Evolutionary conservation across 2,329 filamentous ascomycete genomes (phyloP).

Genomic region (Aspergillus amoenus): DNA sequence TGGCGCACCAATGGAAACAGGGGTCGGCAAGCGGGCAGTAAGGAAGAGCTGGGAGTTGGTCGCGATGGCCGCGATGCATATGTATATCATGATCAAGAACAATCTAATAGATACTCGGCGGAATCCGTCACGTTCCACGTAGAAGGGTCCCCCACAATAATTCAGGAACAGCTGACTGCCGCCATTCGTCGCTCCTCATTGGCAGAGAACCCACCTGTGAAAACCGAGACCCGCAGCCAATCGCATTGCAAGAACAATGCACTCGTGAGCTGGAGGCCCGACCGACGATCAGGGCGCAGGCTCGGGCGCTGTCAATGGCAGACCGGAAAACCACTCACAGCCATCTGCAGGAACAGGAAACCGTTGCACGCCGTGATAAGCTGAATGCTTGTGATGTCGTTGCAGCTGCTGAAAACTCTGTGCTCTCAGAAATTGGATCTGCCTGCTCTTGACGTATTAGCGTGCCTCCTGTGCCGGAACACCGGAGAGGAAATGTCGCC

Average conservation of each 20-base stretch:
- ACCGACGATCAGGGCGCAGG: background rate
- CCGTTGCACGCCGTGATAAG: background rate
- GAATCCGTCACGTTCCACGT: too few relatives aligned
- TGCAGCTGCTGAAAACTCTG: background rate
- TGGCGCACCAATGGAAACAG: conserved; percentile 87
- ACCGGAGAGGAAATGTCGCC: background rate
- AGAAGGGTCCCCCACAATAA: background rate
- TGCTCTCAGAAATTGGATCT: background rate
- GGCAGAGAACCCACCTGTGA: background rate
- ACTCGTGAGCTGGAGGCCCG: conserved; percentile 1
- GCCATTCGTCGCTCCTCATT: background rate
- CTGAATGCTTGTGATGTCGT: background rate
- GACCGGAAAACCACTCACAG: background rate
- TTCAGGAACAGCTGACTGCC: background rate
- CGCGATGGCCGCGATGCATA: background rate
- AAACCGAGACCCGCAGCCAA: background rate
- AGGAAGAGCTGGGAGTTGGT: background rate
- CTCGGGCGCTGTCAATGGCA: background rate
- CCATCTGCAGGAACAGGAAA: conserved; percentile 1
- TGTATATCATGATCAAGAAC: background rate
- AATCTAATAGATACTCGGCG: background rate
- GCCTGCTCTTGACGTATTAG: background rate
- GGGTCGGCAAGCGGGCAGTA: conserved; percentile 35
- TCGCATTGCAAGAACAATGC: background rate
- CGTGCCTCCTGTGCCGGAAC: background rate